Conservation (phyloP, 345 rosid species). For the Eucalyptus cloeziana region DNA sequence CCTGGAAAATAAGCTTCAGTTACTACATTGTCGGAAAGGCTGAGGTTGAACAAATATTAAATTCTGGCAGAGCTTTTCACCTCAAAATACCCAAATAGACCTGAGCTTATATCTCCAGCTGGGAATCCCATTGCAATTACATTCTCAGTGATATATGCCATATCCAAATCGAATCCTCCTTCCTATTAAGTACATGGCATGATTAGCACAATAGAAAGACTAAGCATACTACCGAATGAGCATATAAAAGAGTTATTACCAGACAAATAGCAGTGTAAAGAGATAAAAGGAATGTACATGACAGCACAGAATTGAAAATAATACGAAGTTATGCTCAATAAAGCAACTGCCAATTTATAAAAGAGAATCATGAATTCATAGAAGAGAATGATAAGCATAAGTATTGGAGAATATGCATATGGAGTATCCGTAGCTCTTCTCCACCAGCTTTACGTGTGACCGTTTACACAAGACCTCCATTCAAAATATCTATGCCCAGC, state of each 20-base stretch:
- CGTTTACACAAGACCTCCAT: background rate
- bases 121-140: conserved; percentile 98
- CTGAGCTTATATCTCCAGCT: conserved; percentile 92
- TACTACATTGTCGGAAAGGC: background rate
- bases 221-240: background rate
- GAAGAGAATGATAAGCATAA: background rate
- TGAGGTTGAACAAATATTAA: background rate
- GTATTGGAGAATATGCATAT: background rate
- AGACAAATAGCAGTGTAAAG: background rate
- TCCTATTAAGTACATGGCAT: conserved; percentile 33
- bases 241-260: background rate
- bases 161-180: conserved; percentile 70
- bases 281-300: background rate
- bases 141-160: conserved; percentile 82
- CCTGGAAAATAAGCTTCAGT: conserved; percentile 36
- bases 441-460: background rate
- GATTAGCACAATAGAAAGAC: background rate
- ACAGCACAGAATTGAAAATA: background rate
- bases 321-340: background rate
- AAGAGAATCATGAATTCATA: background rate
- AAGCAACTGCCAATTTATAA: background rate
- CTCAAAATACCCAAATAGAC: conserved; percentile 84
- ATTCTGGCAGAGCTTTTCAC: conserved; percentile 10
- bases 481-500: background rate
- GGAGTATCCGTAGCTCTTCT: background rate